Percentiles rank a stretch among this genome's conserved stretches.
phyloP scores from a whole-genome alignment of 768 basidiomycete species.

The Podaxis sp. region DNA sequence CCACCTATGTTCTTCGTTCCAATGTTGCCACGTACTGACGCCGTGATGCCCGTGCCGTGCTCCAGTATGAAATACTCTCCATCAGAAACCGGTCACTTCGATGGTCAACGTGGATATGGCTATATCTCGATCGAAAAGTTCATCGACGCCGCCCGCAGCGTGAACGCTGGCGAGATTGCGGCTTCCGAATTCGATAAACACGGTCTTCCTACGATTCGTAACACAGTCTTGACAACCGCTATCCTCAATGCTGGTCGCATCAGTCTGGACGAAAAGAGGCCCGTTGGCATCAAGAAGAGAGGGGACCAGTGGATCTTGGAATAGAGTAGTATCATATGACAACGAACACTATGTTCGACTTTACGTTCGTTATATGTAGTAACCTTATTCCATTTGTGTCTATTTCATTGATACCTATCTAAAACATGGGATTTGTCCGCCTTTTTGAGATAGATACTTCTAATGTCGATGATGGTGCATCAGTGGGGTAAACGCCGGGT shows the following conservation, averaged over 20 bases:
- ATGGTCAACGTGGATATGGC: slow-evolving; percentile 91
- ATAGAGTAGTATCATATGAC: slow-evolving; percentile 27
- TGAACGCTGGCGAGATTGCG: slow-evolving; percentile 65
- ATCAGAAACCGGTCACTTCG: slow-evolving; percentile 88
- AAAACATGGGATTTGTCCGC: not conserved
- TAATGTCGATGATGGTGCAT: not conserved
- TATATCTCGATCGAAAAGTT: slow-evolving; percentile 92
- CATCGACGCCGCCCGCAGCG: slow-evolving; percentile 74
- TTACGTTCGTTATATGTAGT: not conserved
- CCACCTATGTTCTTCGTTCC: not conserved
- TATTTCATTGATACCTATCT: not conserved
- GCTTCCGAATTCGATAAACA: slow-evolving; percentile 73
- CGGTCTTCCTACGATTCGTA: slow-evolving; percentile 83
- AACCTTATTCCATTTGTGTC: slow-evolving; percentile 9
- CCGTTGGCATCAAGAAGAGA: slow-evolving; percentile 71
- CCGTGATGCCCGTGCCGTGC: not conserved
- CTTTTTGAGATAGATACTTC: not conserved
- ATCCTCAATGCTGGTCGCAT: slow-evolving; percentile 89
- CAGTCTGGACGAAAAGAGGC: slow-evolving; percentile 84
- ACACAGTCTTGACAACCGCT: slow-evolving; percentile 83
- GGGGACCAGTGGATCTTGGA: slow-evolving; percentile 65
- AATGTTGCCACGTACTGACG: not conserved
- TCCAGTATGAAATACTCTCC: slow-evolving; percentile 91
- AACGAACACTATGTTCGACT: not conserved
- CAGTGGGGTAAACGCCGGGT: not conserved